Percentiles rank a stretch among this genome's conserved stretches.
These are phyloP conservation scores for Lasiosphaeriaceae sp. DNA, from an alignment of 495 filamentous ascomycete genomes.

Conservation along the genomic window DNA sequence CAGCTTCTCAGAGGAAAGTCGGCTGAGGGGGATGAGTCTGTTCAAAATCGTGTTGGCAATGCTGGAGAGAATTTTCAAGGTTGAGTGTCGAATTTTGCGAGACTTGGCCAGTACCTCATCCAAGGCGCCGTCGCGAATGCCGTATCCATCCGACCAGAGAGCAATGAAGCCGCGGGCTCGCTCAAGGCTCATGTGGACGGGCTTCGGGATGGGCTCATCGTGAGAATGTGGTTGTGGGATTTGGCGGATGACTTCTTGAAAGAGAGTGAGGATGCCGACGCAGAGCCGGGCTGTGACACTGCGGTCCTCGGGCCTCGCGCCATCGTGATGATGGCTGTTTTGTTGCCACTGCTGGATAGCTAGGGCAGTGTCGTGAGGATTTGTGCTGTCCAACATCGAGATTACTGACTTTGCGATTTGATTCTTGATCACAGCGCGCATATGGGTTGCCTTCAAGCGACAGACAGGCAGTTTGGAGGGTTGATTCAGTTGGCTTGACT, in stretches of 20 bases:
- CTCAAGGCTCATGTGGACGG: constrained; percentile 2
- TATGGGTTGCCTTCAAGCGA: background rate
- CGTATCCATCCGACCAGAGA: constrained; percentile 12
- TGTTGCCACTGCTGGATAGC: background rate
- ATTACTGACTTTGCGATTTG: background rate
- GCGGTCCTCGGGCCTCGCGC: background rate
- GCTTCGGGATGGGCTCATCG: background rate
- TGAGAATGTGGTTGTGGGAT: background rate
- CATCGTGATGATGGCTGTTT: background rate
- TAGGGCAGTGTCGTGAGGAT: background rate
- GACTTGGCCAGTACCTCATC: constrained; percentile 5
- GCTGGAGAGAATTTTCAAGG: background rate
- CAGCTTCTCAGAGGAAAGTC: background rate
- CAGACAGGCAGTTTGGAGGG: no score
- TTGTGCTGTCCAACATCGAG: background rate
- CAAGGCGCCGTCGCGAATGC: background rate
- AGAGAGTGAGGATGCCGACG: background rate
- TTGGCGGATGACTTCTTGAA: background rate
- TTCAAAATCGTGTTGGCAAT: background rate
- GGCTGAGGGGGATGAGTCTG: background rate
- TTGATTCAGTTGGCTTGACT: no score
- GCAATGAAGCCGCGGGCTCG: background rate
- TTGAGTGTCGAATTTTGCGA: background rate
- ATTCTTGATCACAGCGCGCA: background rate
- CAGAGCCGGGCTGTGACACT: constrained; percentile 4